phyloP scores from a whole-genome alignment of 164 flowering plant genomes.

The Stephania cephalantha region DNA sequence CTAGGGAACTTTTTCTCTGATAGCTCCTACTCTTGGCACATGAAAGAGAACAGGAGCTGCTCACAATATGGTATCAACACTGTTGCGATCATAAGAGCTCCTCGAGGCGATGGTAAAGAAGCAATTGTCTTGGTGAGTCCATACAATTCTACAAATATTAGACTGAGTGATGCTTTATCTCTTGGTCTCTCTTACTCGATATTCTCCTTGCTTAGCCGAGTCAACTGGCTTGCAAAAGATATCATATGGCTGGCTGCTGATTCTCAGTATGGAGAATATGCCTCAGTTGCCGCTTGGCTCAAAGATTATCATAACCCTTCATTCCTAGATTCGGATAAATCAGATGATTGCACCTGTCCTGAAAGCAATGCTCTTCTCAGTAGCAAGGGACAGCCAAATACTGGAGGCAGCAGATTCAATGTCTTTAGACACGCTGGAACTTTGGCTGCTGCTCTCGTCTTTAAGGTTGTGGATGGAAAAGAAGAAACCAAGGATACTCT shows the following conservation, averaged over 20 bases:
- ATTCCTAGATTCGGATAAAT: slow-evolving; percentile 27
- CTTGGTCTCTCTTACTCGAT: slow-evolving; percentile 70
- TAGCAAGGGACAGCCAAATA: slow-evolving; percentile 13
- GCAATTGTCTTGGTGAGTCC: slow-evolving; percentile 92
- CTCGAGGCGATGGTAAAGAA: slow-evolving; percentile 97
- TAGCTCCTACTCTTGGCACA: slow-evolving; percentile 32
- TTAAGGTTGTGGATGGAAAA: slow-evolving; percentile 56
- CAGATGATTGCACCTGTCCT: slow-evolving; percentile 25
- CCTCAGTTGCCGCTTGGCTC: slow-evolving; percentile 81
- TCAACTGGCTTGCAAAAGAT: slow-evolving; percentile 94
- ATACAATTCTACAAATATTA: slow-evolving; percentile 47
- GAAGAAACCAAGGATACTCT: slow-evolving; percentile 44
- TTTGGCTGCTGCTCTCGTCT: slow-evolving; percentile 92
- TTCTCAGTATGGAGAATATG: slow-evolving; percentile 74
- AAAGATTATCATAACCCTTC: slow-evolving; percentile 69
- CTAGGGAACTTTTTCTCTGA: slow-evolving; percentile 66
- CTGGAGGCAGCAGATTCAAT: slow-evolving; percentile 24
- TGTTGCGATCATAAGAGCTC: slow-evolving; percentile 89
- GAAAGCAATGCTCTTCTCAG: slow-evolving; percentile 15
- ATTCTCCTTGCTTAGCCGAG: slow-evolving; percentile 68
- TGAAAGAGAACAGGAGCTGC: slow-evolving; percentile 39
- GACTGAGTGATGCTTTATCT: slow-evolving; percentile 48
- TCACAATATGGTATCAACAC: slow-evolving; percentile 48
- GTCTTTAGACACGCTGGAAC: slow-evolving; percentile 86
- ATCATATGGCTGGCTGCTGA: slow-evolving; percentile 93